Evolutionary conservation across 2,329 filamentous ascomycete genomes (phyloP).

Genomic region (Rhinocladiella mackenziei): DNA sequence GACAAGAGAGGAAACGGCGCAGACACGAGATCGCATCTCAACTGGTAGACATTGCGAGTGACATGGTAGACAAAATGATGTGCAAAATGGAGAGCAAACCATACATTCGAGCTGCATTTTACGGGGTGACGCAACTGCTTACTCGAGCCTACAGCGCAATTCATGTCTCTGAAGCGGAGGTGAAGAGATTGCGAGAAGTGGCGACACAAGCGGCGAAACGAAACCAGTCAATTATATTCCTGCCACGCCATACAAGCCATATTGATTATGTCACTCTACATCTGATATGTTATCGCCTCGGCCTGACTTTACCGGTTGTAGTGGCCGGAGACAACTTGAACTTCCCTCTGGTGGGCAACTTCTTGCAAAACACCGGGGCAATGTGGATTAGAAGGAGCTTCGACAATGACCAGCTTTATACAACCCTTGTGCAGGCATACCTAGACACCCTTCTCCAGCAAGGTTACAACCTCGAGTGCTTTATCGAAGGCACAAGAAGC

Average conservation of each 20-base stretch:
- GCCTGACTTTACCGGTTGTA: slow-evolving; percentile 81
- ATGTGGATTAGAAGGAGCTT: slow-evolving; percentile 74
- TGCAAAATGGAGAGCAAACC: slow-evolving; percentile 96
- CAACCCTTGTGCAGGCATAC: slow-evolving; percentile 90
- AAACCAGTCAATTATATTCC: slow-evolving; percentile 92
- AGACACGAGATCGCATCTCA: slow-evolving; percentile 65
- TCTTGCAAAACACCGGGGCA: slow-evolving; percentile 81
- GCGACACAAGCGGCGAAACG: slow-evolving; percentile 78
- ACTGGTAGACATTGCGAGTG: slow-evolving; percentile 75
- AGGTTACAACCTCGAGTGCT: slow-evolving; percentile 94
- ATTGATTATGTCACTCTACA: slow-evolving; percentile 95
- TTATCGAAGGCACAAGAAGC: slow-evolving; percentile 91
- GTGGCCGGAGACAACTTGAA: slow-evolving; percentile 96
- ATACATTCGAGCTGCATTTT: slow-evolving; percentile 91
- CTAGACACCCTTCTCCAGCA: slow-evolving; percentile 87
- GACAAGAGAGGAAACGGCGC: slow-evolving; percentile 42
- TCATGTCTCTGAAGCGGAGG: slow-evolving; percentile 92
- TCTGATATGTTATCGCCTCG: slow-evolving; percentile 89
- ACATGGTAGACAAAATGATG: slow-evolving; percentile 91
- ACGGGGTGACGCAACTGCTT: slow-evolving; percentile 78
- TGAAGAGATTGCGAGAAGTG: slow-evolving; percentile 73
- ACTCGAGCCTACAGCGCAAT: slow-evolving; percentile 94
- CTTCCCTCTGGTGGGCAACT: slow-evolving; percentile 81
- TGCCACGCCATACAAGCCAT: slow-evolving; percentile 91
- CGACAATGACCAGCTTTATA: slow-evolving; percentile 85